Evolutionary conservation across 2,329 filamentous ascomycete genomes (phyloP), one percentile per base, ranked within the genome.

Genomic region (Daldinia sp.): DNA sequence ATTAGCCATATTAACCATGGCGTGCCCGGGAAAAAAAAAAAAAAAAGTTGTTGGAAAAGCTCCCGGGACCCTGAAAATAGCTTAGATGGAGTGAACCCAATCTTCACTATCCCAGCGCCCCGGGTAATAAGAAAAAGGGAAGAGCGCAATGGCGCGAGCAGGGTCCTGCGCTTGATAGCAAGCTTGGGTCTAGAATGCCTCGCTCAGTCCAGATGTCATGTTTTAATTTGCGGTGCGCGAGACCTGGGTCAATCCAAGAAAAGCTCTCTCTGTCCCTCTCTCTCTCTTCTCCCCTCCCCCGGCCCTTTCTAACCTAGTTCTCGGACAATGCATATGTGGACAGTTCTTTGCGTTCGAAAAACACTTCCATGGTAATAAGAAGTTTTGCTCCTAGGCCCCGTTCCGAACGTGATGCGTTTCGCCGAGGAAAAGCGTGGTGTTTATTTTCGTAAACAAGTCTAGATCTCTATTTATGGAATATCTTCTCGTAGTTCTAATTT

Each of bases 191-290:
- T 76, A 72, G 74, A 73, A 67, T 70, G 64, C 42, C 68, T 65
- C 70, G 66, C 67, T 60, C 67, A 74, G 72, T 75, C 75, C 73
- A 76, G 75, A 71, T 60, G 68, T 69, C 68, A 69, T 72, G n/a
- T 61, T 65, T 62, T 67, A 69, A 74, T 75, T 72, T 72, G 68
- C 42, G 60, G 51, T 57, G 23, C 30, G 51, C 51, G 65, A 67
- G 65, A 67, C 57, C 57, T 68, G 63, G 56, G 48, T 63, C 50
- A 51, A 44, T 65, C 60, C 51, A 58, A 44, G 57, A 63, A 50
- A 20, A 23, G 20, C 20, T 23, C 20, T 23, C 20, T n/a, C n/a
- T n/a, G n/a, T n/a, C n/a, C n/a, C n/a, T n/a, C n/a, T n/a, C n/a
- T n/a, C 20, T 23, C 20, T 23, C 20, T 2, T 23, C 20, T 23